Base-by-base conservation (phyloP, 2,329 filamentous ascomycete species). In the Botryotinia calthae region DNA sequence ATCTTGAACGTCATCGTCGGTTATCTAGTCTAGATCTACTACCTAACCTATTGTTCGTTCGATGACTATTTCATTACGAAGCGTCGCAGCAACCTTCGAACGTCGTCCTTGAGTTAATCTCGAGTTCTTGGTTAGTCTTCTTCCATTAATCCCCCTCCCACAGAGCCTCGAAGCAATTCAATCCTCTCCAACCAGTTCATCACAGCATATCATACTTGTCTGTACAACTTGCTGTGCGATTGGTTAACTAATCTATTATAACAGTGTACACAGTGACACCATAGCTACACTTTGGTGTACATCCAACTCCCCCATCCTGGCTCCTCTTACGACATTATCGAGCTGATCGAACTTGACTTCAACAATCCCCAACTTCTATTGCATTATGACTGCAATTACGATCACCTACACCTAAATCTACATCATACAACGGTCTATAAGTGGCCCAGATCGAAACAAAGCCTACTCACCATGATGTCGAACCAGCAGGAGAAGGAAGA, bases 91-190 rank as follows among this genome's bases (percentile, higher is more conserved):
- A 14, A 51, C 25, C 22, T n/a, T n/a, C 1, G 4, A n/a, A n/a
- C 25, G 25, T 54, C 5, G 48, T 16, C 6, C 5, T n/a, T 54
- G 48, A 51, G 22, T n/a, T 51, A 7, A 7, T 51, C 12, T n/a
- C 0, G 25, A n/a, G 25, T 51, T 16, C 14, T n/a, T n/a, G 48
- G 48, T 51, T 51, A 16, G 48, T 51, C 9, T n/a, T 51, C 25
- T 51, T 10, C 12, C n/a, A 4, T n/a, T 51, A n/a, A 54, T n/a
- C 5, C 12, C n/a, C 3, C 14, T 56, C 14, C 16, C 16, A 18
- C n/a, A 28, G 7, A 2, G 28, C 1, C 7, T 28, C 0, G 6
- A 2, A 18, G n/a, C n/a, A 16, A n/a, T 8, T 28, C 51, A 28
- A 56, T 8, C 2, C 16, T 56, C 14, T 9, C 2, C n/a, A 56